Conservation (phyloP, 2,329 filamentous ascomycete genomes). For the Aspergillus tamarii region DNA sequence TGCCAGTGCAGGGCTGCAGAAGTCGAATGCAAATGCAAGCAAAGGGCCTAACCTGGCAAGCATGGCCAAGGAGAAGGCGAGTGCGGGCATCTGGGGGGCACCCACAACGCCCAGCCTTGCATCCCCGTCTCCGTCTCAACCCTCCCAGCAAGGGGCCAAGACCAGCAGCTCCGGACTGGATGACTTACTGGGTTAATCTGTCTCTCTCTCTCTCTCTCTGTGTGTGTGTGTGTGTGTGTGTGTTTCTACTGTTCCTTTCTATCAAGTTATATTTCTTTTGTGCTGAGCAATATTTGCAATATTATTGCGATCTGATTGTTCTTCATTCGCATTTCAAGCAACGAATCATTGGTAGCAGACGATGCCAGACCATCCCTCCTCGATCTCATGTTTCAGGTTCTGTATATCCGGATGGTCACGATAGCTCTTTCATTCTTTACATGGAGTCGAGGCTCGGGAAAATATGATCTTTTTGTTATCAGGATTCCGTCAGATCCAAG, state of each 20-base stretch:
- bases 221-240: too few relatives aligned
- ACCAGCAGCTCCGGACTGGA: slow-evolving; percentile 44
- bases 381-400: neutral
- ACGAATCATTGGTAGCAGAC: slow-evolving; percentile 4
- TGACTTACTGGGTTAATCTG: slow-evolving; percentile 43
- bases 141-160: slow-evolving; percentile 33
- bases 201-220: too few relatives aligned
- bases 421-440: slow-evolving; percentile 5
- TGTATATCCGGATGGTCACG: slow-evolving; percentile 1
- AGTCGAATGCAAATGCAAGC: slow-evolving; percentile 62
- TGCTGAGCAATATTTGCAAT: slow-evolving; percentile 9
- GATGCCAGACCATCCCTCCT: neutral
- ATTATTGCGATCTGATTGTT: neutral
- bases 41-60: slow-evolving; percentile 83
- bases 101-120: slow-evolving; percentile 60
- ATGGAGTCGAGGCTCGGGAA: slow-evolving; percentile 4
- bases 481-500: neutral
- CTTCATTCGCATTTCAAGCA: neutral
- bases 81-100: slow-evolving; percentile 89
- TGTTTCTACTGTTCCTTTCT: neutral
- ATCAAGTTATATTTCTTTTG: neutral
- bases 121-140: slow-evolving; percentile 50
- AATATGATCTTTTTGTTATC: neutral
- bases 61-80: slow-evolving; percentile 97
- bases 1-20: slow-evolving; percentile 75